Percentiles rank a stretch among this genome's conserved stretches.
Conservation (phyloP, 2,329 filamentous ascomycete genomes). For the Cordyceps cateniannulata region DNA sequence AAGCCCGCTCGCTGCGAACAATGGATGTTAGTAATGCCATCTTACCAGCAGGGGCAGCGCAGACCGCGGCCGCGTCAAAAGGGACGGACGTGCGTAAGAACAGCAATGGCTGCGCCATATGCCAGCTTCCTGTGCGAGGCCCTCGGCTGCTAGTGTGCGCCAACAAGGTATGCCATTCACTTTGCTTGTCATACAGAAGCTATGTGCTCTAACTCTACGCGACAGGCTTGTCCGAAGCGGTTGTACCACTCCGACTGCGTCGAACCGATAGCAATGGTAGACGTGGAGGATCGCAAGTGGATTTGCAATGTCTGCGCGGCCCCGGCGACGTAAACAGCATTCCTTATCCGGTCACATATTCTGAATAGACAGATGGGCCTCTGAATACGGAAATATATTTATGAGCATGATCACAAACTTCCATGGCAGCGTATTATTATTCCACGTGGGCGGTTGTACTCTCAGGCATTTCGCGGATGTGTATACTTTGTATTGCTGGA, state of each 20-base stretch:
- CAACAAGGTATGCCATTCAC: conserved; percentile 36
- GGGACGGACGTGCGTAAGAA: conserved; percentile 34
- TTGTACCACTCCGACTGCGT: conserved; percentile 46
- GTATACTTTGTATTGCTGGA: no score
- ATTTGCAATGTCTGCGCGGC: conserved; percentile 36
- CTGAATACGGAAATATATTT: not conserved
- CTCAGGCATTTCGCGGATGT: no score
- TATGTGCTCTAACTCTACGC: conserved; percentile 12
- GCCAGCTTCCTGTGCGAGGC: conserved; percentile 41
- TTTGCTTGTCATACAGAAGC: conserved; percentile 1
- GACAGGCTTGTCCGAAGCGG: conserved; percentile 35
- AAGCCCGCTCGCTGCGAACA: conserved; percentile 21
- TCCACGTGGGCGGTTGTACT: no score
- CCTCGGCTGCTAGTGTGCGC: conserved; percentile 42
- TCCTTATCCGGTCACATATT: not conserved
- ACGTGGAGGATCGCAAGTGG: conserved; percentile 34
- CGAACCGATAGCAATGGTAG: conserved; percentile 26
- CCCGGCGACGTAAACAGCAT: not conserved
- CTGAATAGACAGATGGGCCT: not conserved
- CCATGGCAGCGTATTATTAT: no score
- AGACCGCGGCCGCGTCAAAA: conserved; percentile 19
- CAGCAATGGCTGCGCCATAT: conserved; percentile 40
- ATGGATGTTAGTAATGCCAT: conserved; percentile 19
- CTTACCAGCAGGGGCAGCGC: not conserved
- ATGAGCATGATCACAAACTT: no score